phyloP scores from a whole-genome alignment of 108 stramenopile species.

The Hondaea fermentalgiana region DNA sequence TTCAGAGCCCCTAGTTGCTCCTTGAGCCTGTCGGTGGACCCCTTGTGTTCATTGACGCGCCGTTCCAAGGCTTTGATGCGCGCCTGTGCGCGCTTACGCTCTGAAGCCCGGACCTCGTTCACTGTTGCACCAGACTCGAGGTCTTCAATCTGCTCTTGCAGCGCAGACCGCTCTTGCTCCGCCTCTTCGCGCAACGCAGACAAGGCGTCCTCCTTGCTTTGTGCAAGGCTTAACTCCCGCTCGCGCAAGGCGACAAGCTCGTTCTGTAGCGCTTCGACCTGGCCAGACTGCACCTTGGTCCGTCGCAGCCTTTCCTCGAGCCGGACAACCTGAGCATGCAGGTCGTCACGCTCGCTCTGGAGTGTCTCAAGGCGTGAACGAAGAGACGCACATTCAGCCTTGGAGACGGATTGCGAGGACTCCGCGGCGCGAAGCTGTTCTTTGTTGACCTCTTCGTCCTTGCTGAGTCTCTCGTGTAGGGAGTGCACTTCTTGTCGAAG shows the following conservation, averaged over 20 bases:
- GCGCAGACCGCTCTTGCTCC: background rate
- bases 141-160: background rate
- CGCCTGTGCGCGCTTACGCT: background rate
- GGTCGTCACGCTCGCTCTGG: background rate
- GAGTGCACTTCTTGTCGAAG: background rate
- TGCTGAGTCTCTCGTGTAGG: background rate
- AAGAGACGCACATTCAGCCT: background rate
- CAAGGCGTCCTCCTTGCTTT: background rate
- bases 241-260: background rate
- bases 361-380: background rate
- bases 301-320: background rate
- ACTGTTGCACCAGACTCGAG: background rate
- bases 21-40: background rate
- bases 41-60: background rate
- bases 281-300: background rate
- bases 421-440: background rate
- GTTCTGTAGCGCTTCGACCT: background rate
- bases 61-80: background rate
- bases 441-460: background rate
- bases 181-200: background rate
- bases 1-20: background rate
- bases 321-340: background rate
- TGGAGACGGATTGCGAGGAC: background rate
- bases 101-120: background rate
- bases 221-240: background rate